A percentile compares a stretch with the other conserved stretches of the same genome.
These are phyloP conservation scores for Vaccinium macrocarpon DNA, from an alignment of 148 eudicot genomes.

Conservation along the genomic window DNA sequence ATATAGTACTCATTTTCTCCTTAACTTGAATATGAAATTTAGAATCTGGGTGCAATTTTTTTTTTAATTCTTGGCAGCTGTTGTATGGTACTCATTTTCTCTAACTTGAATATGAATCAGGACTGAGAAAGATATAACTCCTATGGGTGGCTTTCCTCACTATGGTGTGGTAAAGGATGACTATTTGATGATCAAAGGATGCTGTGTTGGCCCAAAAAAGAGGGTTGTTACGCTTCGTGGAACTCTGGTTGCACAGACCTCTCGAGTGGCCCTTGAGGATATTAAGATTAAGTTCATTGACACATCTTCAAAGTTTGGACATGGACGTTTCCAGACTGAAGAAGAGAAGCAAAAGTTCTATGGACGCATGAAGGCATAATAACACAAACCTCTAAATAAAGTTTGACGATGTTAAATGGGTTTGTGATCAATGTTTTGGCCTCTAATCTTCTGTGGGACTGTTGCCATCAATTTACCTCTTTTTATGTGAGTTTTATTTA, in stretches of 20 bases:
- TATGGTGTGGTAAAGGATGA: slow-evolving; percentile 90
- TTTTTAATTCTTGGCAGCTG: neutral
- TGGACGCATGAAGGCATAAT: slow-evolving; percentile 50
- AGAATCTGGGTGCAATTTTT: neutral
- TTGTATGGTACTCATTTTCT: neutral
- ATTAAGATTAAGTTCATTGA: slow-evolving; percentile 85
- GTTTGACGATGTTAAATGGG: neutral
- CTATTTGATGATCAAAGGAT: slow-evolving; percentile 75
- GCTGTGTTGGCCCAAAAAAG: slow-evolving; percentile 84
- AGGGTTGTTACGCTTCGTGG: slow-evolving; percentile 86
- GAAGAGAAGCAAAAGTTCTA: slow-evolving; percentile 69
- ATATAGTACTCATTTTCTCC: neutral
- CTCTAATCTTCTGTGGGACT: slow-evolving; percentile 25
- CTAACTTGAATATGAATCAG: slow-evolving; percentile 28
- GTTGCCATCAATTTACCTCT: neutral
- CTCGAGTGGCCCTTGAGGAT: slow-evolving; percentile 74
- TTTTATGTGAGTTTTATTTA: neutral
- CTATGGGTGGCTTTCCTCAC: slow-evolving; percentile 96
- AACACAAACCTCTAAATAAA: too few relatives aligned
- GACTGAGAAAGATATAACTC: slow-evolving; percentile 87
- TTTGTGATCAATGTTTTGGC: neutral
- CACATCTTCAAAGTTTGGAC: slow-evolving; percentile 92
- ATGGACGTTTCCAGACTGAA: slow-evolving; percentile 89
- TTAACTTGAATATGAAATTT: neutral
- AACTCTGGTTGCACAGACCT: slow-evolving; percentile 74